Evolutionary conservation across 2,329 filamentous ascomycete genomes (phyloP).

Genomic region (Orbilia oligospora): DNA sequence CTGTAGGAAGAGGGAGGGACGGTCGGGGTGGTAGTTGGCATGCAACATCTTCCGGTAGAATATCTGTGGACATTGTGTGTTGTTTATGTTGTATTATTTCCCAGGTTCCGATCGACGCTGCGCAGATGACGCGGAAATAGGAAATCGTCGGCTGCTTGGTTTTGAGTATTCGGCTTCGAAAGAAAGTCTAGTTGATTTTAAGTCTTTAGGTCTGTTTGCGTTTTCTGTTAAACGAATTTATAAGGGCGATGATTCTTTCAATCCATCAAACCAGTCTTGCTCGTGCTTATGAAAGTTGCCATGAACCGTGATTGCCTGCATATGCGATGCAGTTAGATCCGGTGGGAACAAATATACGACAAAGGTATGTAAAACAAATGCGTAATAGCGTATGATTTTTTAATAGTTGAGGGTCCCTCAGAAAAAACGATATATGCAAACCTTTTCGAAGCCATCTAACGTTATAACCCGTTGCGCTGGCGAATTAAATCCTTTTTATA

Average conservation of each 20-base stretch:
- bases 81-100: slow-evolving; percentile 29
- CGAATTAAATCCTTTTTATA: not conserved
- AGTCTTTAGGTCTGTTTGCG: not conserved
- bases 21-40: not conserved
- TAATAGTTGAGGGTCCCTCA: not conserved
- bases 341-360: too few species aligned
- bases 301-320: too few species aligned
- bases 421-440: not conserved
- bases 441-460: not conserved
- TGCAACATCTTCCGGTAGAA: not conserved
- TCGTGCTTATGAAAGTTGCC: too few species aligned
- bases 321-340: not conserved
- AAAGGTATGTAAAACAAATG: not conserved
- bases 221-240: not conserved
- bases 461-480: too few species aligned
- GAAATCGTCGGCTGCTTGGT: not conserved
- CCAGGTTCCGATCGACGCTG: not conserved
- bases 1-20: slow-evolving; percentile 22
- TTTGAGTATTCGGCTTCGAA: not conserved
- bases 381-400: not conserved
- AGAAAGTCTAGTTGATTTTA: not conserved
- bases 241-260: not conserved
- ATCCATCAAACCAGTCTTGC: not conserved
- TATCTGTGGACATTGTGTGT: not conserved
- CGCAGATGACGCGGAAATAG: not conserved